Conservation (phyloP, 1,284 basidiomycete genomes). For the Fomitopsis pinicola region DNA sequence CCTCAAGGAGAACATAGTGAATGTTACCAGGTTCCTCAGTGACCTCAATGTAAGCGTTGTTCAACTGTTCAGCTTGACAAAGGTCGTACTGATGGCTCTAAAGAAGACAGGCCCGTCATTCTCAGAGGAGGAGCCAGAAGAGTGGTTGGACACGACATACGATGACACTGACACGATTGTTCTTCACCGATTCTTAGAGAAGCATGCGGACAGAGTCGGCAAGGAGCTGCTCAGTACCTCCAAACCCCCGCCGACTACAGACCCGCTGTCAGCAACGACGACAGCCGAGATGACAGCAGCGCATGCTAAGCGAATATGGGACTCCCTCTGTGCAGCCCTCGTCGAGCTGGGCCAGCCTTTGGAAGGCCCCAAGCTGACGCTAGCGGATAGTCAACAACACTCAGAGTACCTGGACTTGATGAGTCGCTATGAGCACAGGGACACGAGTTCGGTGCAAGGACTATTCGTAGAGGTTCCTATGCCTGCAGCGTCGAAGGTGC, state of each 20-base stretch:
- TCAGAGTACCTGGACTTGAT: slow-evolving; percentile 67
- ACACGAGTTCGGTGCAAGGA: slow-evolving; percentile 55
- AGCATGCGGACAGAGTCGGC: slow-evolving; percentile 80
- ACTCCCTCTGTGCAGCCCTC: slow-evolving; percentile 68
- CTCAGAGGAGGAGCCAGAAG: slow-evolving; percentile 56
- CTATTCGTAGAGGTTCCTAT: slow-evolving; percentile 64
- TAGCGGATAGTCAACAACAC: slow-evolving; percentile 47
- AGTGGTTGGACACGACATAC: slow-evolving; percentile 69
- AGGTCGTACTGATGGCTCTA: background rate
- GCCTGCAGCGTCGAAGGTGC: slow-evolving; percentile 19
- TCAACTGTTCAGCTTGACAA: background rate
- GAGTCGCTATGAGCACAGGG: slow-evolving; percentile 59
- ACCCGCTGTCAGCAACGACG: slow-evolving; percentile 27
- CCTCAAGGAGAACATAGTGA: slow-evolving; percentile 71
- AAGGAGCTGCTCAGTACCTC: slow-evolving; percentile 76
- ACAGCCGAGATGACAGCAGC: slow-evolving; percentile 47
- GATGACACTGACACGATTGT: slow-evolving; percentile 82
- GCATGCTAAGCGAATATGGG: slow-evolving; percentile 74
- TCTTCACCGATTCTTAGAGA: slow-evolving; percentile 79
- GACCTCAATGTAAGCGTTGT: slow-evolving; percentile 33
- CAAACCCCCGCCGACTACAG: slow-evolving; percentile 43
- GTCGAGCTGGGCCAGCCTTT: slow-evolving; percentile 74
- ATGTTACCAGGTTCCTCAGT: slow-evolving; percentile 79
- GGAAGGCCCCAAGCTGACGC: slow-evolving; percentile 57
- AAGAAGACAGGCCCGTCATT: slow-evolving; percentile 53